phyloP scores from a whole-genome alignment of 2,329 filamentous ascomycete genomes.

The Neofusicoccum parvum region DNA sequence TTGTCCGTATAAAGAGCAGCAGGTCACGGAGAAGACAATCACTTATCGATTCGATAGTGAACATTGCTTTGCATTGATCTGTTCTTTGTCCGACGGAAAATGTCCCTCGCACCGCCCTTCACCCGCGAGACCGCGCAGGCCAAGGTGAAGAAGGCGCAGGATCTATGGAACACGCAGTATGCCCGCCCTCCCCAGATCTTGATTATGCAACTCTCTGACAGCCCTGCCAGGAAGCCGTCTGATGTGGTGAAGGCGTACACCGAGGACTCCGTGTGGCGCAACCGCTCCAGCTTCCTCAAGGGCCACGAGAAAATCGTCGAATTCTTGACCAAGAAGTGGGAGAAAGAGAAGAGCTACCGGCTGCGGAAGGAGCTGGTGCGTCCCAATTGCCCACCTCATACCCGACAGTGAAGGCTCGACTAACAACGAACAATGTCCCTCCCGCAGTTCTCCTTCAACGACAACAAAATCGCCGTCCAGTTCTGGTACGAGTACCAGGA shows the following conservation, averaged over 20 bases:
- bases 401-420: not conserved
- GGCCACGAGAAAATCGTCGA: constrained; percentile 68
- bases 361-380: constrained; percentile 72
- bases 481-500: constrained; percentile 89
- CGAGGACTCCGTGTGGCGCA: constrained; percentile 76
- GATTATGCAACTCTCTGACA: constrained; percentile 23
- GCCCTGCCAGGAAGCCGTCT: constrained; percentile 59
- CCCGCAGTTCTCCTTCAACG: constrained; percentile 66
- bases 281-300: constrained; percentile 68
- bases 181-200: constrained; percentile 21
- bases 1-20: not conserved
- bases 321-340: constrained; percentile 75
- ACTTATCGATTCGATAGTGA: not conserved
- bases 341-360: constrained; percentile 68
- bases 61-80: not conserved
- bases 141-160: constrained; percentile 84
- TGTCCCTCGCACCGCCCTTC: constrained; percentile 68
- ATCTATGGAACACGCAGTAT: constrained; percentile 78
- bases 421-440: not conserved
- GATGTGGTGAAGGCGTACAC: constrained; percentile 74
- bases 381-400: not conserved
- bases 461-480: constrained; percentile 80
- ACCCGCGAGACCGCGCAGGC: constrained; percentile 69
- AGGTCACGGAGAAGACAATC: not conserved
- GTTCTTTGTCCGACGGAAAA: constrained; percentile 23